Evolutionary conservation across 2,329 filamentous ascomycete genomes (phyloP), one percentile per base, ranked within the genome.

Genomic region (Alternaria brassicae): DNA sequence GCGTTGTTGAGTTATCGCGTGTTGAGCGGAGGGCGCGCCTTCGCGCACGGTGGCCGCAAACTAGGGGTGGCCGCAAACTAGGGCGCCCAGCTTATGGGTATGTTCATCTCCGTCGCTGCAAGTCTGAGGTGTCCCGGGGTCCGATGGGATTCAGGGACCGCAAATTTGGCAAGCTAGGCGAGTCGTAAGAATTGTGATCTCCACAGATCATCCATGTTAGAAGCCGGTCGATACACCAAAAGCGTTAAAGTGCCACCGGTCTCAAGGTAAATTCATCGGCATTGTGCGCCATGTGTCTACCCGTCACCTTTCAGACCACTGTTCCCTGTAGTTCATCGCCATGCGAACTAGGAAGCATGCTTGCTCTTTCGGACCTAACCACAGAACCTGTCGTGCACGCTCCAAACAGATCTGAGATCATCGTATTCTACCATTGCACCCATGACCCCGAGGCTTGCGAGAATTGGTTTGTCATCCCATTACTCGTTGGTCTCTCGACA

Each of bases 71-170:
- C n/a, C n/a, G n/a, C n/a, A n/a, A n/a, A n/a, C n/a, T n/a, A n/a
- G n/a, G n/a, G n/a, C n/a, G n/a, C n/a, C n/a, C n/a, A n/a, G n/a
- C n/a, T n/a, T n/a, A n/a, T n/a, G 42, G 25, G 45, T 49, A n/a
- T 57, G 37, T 41, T 61, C 56, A 59, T 61, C 56, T 61, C 59
- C 59, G 59, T 59, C 42, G 39, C 34, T 58, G 55, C 59, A 55
- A 51, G 45, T 27, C 28, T 27, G 37, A 40, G 28, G 15, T 17
- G 36, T 21, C 36, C 37, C 28, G 28, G n/a, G 32, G 59, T 52
- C 37, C 21, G 53, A 6, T 34, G 40, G 36, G 45, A 58, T 32
- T 55, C 58, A 34, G 41, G 37, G 52, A 27, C 27, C 48, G 42
- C 21, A 36, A 17, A 25, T 39, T 39, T 36, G 50, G 41, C 21